Conservation (phyloP, 192 early-diverging fungal genomes). For the Thamnidium elegans region DNA sequence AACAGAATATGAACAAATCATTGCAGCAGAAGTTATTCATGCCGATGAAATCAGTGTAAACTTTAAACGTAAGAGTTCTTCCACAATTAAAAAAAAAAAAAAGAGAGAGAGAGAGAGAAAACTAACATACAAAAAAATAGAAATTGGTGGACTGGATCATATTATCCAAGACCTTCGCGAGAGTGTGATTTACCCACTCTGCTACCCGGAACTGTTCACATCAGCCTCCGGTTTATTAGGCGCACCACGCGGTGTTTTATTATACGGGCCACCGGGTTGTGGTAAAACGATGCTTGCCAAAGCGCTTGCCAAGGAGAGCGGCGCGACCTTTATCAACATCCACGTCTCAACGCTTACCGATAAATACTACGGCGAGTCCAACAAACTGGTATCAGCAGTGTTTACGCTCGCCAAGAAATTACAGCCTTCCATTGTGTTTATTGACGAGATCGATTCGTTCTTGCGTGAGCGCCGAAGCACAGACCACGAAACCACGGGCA, state of each 20-base stretch:
- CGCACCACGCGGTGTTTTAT: slow-evolving; percentile 89
- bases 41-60: slow-evolving; percentile 85
- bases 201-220: slow-evolving; percentile 88
- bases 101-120: not conserved
- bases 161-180: slow-evolving; percentile 91
- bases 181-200: slow-evolving; percentile 93
- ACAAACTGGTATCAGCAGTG: slow-evolving; percentile 88
- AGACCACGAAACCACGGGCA: slow-evolving; percentile 95
- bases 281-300: slow-evolving; percentile 99
- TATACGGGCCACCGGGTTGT: slow-evolving; percentile 95
- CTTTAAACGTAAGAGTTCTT: slow-evolving; percentile 63
- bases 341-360: slow-evolving; percentile 95
- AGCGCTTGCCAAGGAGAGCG: slow-evolving; percentile 95
- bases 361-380: slow-evolving; percentile 98
- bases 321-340: slow-evolving; percentile 96
- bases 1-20: slow-evolving; percentile 91
- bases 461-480: slow-evolving; percentile 80
- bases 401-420: slow-evolving; percentile 94
- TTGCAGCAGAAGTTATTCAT: slow-evolving; percentile 90
- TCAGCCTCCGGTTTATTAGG: slow-evolving; percentile 83
- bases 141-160: slow-evolving; percentile 91
- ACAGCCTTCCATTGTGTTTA: slow-evolving; percentile 95
- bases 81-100: not conserved
- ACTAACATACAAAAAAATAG: slow-evolving; percentile 25
- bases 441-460: slow-evolving; percentile 99